Conservation (phyloP, 768 basidiomycete genomes). For the Mycena indigotica region DNA sequence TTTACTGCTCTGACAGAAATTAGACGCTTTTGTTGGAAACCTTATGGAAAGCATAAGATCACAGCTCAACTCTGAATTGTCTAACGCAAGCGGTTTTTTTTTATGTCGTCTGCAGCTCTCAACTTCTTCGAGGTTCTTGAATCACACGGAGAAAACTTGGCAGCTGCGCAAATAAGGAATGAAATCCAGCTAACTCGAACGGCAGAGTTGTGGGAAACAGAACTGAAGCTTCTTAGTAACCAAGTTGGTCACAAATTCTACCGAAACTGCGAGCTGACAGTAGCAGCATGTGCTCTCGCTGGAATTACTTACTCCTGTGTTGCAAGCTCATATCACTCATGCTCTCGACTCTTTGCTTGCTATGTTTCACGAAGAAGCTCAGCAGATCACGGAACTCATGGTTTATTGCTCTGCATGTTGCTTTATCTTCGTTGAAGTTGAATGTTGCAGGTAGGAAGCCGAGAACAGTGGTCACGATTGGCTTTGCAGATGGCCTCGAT, state of each 20-base stretch:
- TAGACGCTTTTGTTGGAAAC: too few relatives aligned
- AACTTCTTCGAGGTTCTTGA: too few relatives aligned
- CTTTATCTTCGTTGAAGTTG: neutral
- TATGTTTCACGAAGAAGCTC: slow-evolving; percentile 13
- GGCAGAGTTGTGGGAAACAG: too few relatives aligned
- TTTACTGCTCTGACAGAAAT: too few relatives aligned
- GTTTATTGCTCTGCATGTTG: too few relatives aligned
- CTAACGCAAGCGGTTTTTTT: too few relatives aligned
- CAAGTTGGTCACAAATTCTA: slow-evolving; percentile 7
- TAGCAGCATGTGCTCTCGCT: slow-evolving; percentile 22
- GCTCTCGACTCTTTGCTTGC: slow-evolving; percentile 10
- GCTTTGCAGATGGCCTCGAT: neutral
- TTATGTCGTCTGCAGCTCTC: too few relatives aligned
- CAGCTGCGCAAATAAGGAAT: too few relatives aligned
- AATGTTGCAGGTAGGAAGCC: neutral
- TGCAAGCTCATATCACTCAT: slow-evolving; percentile 7
- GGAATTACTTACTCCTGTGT: slow-evolving; percentile 6
- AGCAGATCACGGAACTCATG: slow-evolving; percentile 7
- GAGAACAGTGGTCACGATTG: neutral
- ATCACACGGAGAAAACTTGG: too few relatives aligned
- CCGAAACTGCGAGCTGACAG: neutral
- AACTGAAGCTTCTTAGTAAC: slow-evolving; percentile 16
- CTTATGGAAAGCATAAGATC: too few relatives aligned
- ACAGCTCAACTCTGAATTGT: too few relatives aligned
- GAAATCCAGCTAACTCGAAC: too few relatives aligned